Base-by-base conservation (phyloP, 495 filamentous ascomycete genomes). In the Pseudevernia furfuracea region DNA sequence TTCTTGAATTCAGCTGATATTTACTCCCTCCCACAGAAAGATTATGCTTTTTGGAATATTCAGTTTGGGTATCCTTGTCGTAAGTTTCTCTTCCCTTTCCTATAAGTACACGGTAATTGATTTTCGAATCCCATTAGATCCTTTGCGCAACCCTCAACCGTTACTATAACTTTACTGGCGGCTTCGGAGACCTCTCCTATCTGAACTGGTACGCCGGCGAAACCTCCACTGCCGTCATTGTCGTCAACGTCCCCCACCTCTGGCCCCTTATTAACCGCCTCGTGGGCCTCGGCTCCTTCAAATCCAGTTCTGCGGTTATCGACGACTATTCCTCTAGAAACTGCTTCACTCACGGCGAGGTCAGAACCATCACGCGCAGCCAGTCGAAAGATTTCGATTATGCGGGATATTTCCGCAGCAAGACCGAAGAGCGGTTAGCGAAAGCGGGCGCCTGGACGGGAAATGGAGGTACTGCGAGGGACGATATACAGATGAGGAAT, bases 181-280 rank as follows among this genome's bases (percentile, higher is more conserved):
- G 83, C 0, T 79, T 81, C 61, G 80, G 77, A 2, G 74, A 77
- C 30, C 65, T 67, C 41, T 73, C 79, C 37, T 88, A 86, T 79
- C 84, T 84, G 64, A 83, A 81, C 58, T 89, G 86, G 85, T 88
- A 89, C 68, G 78, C 81, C 28, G 83, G 86, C 14, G 85, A 88
- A 78, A 78, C 82, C 25, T 80, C 79, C 28, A 87, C 84, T 1
- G 81, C 85, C 1, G 78, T 87, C 15, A 80, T 85, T 53, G 82
- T 87, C 4, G 80, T 82, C 23, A 88, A 87, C 58, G 69, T 88
- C 21, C 84, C 85, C 52, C 84, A 83, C 67, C 79, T 80, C 69
- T 87, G 83, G 83, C 80, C 83, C 1, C 74, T 85, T 0, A 66
- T 85, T 11, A 78, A 80, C 11, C 81, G 80, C 61, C 46, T 81